A percentile compares a stretch with the other conserved stretches of the same genome.
phyloP scores from a whole-genome alignment of 768 basidiomycete genomes.

The Hericium erinaceus region DNA sequence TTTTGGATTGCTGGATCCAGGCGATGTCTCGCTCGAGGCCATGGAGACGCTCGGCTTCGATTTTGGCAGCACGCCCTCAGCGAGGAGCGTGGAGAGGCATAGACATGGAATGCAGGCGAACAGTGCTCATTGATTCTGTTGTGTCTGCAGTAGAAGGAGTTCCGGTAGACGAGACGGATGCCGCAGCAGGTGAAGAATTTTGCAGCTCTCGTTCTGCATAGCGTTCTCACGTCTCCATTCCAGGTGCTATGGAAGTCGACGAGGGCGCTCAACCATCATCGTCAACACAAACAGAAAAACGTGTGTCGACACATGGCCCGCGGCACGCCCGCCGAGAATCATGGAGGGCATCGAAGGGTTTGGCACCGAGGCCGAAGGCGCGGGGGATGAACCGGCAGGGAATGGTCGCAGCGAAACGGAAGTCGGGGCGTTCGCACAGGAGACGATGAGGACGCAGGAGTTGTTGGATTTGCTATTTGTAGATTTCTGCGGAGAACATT shows the following conservation, averaged over 20 bases:
- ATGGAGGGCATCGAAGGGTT: slow-evolving; percentile 77
- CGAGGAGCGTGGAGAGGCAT: too few species aligned
- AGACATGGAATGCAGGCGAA: too few species aligned
- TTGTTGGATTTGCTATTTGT: not conserved
- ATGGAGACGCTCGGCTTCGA: slow-evolving; percentile 23
- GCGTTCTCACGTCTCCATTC: not conserved
- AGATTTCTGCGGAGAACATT: slow-evolving; percentile 22
- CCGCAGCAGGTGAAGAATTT: not conserved
- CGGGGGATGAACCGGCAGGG: slow-evolving; percentile 64
- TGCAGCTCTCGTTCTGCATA: not conserved
- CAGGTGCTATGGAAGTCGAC: slow-evolving; percentile 52
- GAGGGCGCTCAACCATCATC: slow-evolving; percentile 12
- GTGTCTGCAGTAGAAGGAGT: not conserved
- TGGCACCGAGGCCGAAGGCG: slow-evolving; percentile 40
- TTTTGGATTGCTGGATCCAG: slow-evolving; percentile 30
- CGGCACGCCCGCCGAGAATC: slow-evolving; percentile 68
- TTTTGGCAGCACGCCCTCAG: too few species aligned
- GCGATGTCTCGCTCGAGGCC: slow-evolving; percentile 43
- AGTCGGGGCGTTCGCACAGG: slow-evolving; percentile 61
- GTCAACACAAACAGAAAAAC: slow-evolving; percentile 20
- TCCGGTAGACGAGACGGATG: not conserved
- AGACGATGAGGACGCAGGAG: slow-evolving; percentile 39
- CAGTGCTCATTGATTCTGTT: not conserved
- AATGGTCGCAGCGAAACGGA: slow-evolving; percentile 45
- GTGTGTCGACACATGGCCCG: slow-evolving; percentile 76